A percentile compares a stretch with the other conserved stretches of the same genome.
These are phyloP conservation scores for Calonectria leucothoes DNA, from an alignment of 2,329 filamentous ascomycete genomes.

Conservation along the genomic window DNA sequence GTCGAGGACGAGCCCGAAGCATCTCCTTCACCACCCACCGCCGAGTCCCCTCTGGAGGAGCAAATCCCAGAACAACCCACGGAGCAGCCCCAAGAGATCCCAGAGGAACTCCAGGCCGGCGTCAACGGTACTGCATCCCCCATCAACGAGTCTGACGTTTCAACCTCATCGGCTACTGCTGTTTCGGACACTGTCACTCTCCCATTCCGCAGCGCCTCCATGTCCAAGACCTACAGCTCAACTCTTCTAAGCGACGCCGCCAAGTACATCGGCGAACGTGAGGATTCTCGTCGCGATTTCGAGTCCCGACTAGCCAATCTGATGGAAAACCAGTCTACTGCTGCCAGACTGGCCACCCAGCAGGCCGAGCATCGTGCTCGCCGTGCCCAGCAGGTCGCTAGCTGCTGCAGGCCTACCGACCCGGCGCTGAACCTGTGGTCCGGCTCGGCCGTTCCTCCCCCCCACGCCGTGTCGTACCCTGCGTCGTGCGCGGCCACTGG, in stretches of 20 bases:
- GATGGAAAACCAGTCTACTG: constrained; percentile 36
- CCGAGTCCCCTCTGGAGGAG: constrained; percentile 25
- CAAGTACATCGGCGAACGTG: constrained; percentile 35
- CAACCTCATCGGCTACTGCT: constrained; percentile 24
- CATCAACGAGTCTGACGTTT: constrained; percentile 33
- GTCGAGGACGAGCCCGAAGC: constrained; percentile 63
- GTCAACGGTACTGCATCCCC: constrained; percentile 30
- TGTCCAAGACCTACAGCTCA: constrained; percentile 43
- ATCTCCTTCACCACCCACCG: constrained; percentile 20
- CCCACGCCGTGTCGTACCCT: constrained; percentile 1
- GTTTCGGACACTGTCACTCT: constrained; percentile 35
- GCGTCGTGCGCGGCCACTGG: constrained; percentile 29
- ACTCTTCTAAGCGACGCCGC: constrained; percentile 42
- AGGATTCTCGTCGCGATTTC: constrained; percentile 40
- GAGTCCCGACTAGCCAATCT: constrained; percentile 42
- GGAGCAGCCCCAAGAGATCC: constrained; percentile 24
- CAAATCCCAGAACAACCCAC: constrained; percentile 16
- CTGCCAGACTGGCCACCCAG: constrained; percentile 13
- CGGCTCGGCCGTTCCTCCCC: constrained; percentile 1
- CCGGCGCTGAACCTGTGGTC: constrained; percentile 17
- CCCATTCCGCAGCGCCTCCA: constrained; percentile 36
- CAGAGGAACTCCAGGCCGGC: constrained; percentile 26
- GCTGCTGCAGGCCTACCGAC: constrained; percentile 1
- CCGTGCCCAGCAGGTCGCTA: not conserved
- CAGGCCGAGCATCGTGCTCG: constrained; percentile 10